Conservation (phyloP, 2,329 filamentous ascomycete species). For the Dothistroma septosporum region DNA sequence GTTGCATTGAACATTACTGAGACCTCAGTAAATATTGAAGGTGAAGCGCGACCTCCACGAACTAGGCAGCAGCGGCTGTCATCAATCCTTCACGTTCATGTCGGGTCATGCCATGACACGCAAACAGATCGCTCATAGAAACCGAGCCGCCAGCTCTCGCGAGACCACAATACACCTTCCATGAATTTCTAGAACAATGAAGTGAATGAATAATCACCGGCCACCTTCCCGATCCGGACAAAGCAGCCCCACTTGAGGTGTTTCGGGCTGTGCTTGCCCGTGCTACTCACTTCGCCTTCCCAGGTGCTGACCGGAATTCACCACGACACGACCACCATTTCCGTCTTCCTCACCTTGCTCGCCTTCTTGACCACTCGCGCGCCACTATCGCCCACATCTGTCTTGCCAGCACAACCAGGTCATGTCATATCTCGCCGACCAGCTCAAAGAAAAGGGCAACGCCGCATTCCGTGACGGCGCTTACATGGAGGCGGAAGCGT, state of each 20-base stretch:
- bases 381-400: background rate
- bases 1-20: no score
- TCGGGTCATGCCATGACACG: background rate
- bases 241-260: background rate
- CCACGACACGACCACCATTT: background rate
- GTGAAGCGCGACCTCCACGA: no score
- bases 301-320: background rate
- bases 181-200: background rate
- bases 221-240: background rate
- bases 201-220: background rate
- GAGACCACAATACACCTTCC: background rate
- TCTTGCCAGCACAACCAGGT: background rate
- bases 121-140: background rate
- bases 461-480: conserved; percentile 61
- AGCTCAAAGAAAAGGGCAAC: conserved; percentile 56
- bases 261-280: background rate
- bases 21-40: no score
- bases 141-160: background rate
- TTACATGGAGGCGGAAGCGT: conserved; percentile 60
- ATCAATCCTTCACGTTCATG: no score
- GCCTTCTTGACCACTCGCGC: background rate
- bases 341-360: background rate
- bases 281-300: background rate
- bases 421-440: conserved; percentile 39
- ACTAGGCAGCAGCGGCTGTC: no score